A percentile compares a stretch with the other conserved stretches of the same genome.
Conservation (phyloP, 2,329 filamentous ascomycete genomes). For the Sodiomyces alkalinus region DNA sequence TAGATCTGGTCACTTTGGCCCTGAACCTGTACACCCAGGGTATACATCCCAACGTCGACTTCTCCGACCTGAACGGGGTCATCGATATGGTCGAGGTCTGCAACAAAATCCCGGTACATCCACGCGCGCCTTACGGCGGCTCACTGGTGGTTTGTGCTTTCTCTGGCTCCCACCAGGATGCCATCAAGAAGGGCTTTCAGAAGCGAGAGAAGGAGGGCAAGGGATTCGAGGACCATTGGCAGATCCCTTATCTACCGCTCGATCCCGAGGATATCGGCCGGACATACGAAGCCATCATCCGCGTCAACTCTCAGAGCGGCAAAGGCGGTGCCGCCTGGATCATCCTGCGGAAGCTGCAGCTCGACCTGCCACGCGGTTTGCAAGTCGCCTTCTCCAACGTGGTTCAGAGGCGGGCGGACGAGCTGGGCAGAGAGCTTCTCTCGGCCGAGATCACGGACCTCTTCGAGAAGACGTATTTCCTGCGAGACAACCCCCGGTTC, state of each 20-base stretch:
- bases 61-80: slow-evolving; percentile 72
- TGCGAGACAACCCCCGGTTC: slow-evolving; percentile 73
- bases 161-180: slow-evolving; percentile 84
- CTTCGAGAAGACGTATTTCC: slow-evolving; percentile 81
- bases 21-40: slow-evolving; percentile 94
- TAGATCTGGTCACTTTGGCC: slow-evolving; percentile 82
- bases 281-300: slow-evolving; percentile 95
- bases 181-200: slow-evolving; percentile 86
- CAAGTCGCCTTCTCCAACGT: slow-evolving; percentile 83
- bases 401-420: slow-evolving; percentile 70
- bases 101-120: slow-evolving; percentile 90
- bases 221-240: slow-evolving; percentile 55
- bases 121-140: slow-evolving; percentile 79
- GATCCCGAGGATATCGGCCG: slow-evolving; percentile 88
- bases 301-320: slow-evolving; percentile 91
- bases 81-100: slow-evolving; percentile 83
- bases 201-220: slow-evolving; percentile 45
- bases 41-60: slow-evolving; percentile 71
- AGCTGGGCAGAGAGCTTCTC: slow-evolving; percentile 68
- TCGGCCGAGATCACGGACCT: slow-evolving; percentile 71
- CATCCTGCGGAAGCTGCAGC: slow-evolving; percentile 73
- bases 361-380: slow-evolving; percentile 83
- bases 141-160: slow-evolving; percentile 88
- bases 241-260: slow-evolving; percentile 72
- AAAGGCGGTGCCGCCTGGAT: slow-evolving; percentile 95